These are phyloP conservation scores for Aspergillus oerlinghausenensis DNA, from an alignment of 2,329 filamentous ascomycete genomes.

Conservation along the genomic window DNA sequence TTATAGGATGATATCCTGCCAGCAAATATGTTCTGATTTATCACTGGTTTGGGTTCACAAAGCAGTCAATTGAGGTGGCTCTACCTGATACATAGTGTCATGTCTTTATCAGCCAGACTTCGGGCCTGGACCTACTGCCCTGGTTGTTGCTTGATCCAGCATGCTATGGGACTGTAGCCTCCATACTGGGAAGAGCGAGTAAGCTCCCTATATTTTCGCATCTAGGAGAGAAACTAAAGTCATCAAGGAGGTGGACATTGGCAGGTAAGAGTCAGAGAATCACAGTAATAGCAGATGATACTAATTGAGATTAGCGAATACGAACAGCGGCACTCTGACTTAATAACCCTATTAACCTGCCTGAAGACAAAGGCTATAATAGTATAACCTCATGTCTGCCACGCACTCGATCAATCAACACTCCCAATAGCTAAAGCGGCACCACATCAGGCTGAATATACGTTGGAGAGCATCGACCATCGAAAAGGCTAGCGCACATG, in stretches of 20 bases:
- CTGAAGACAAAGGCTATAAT: too few relatives aligned
- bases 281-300: too few relatives aligned
- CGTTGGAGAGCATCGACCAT: not conserved
- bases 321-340: too few relatives aligned
- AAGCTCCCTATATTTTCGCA: too few relatives aligned
- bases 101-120: not conserved
- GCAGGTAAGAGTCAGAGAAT: too few relatives aligned
- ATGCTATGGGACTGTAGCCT: too few relatives aligned
- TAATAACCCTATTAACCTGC: too few relatives aligned
- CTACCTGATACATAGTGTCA: not conserved
- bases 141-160: not conserved
- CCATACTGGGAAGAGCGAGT: too few relatives aligned
- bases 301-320: too few relatives aligned
- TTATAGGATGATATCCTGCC: not conserved
- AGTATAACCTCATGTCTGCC: not conserved
- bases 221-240: too few relatives aligned
- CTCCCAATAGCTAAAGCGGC: not conserved
- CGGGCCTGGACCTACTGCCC: too few relatives aligned
- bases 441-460: not conserved
- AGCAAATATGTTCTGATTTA: not conserved
- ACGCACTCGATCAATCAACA: not conserved
- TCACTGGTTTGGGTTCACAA: not conserved
- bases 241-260: too few relatives aligned
- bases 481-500: not conserved
- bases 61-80: not conserved